Conservation (phyloP, 345 rosid genomes). For the Sonneratia caseolaris region DNA sequence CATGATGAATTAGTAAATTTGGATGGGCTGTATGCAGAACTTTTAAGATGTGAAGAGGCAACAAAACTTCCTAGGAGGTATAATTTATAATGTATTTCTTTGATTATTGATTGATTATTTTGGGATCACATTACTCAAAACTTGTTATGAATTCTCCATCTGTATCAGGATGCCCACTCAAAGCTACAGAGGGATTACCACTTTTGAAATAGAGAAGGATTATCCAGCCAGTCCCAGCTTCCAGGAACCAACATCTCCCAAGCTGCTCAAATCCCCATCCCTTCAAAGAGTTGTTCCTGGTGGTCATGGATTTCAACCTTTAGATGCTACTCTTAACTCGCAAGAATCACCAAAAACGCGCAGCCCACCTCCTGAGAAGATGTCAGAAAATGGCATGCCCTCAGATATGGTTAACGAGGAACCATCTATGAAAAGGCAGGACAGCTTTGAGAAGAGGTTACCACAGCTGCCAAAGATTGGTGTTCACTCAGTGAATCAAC, state of each 20-base stretch:
- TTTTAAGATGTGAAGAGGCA: conserved; percentile 93
- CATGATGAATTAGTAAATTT: conserved; percentile 71
- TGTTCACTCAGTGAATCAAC: conserved; percentile 53
- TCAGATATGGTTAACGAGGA: conserved; percentile 64
- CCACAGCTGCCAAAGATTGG: conserved; percentile 94
- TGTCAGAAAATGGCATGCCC: conserved; percentile 59
- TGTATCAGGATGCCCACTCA: conserved; percentile 81
- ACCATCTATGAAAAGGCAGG: conserved; percentile 91
- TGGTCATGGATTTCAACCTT: conserved; percentile 33
- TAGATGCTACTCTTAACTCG: conserved; percentile 42
- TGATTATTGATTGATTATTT: not conserved
- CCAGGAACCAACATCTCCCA: conserved; percentile 87
- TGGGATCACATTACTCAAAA: not conserved
- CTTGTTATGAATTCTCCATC: not conserved
- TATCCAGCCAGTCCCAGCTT: conserved; percentile 74
- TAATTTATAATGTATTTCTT: conserved; percentile 1
- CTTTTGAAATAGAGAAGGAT: conserved; percentile 83
- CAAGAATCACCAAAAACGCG: conserved; percentile 65
- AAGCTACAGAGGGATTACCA: conserved; percentile 49
- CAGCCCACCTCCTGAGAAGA: conserved; percentile 71
- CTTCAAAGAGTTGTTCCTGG: conserved; percentile 78
- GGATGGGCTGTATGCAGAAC: conserved; percentile 84
- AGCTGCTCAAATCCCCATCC: conserved; percentile 83
- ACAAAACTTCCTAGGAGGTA: conserved; percentile 97
- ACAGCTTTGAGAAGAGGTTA: conserved; percentile 91